Percentiles rank a stretch among this genome's conserved stretches.
Evolutionary conservation across 495 filamentous ascomycete genomes (phyloP).

Genomic region (Podospora conica): DNA sequence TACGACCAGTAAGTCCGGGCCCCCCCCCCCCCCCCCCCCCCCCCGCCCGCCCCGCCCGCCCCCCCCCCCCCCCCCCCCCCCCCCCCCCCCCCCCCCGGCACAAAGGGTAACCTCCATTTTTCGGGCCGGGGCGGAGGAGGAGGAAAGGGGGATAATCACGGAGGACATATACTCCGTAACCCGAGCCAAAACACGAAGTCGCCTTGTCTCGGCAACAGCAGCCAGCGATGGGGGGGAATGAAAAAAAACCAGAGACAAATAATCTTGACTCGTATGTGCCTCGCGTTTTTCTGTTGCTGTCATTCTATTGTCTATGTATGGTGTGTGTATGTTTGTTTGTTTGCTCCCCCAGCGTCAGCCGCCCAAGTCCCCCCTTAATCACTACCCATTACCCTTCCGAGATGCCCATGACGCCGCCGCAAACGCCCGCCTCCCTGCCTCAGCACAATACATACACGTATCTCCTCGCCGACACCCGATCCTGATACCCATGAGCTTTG

Average conservation of each 20-base stretch:
- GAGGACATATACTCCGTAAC: background rate
- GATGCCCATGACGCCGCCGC: background rate
- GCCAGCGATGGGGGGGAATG: background rate
- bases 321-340: background rate
- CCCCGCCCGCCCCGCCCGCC: too few relatives aligned
- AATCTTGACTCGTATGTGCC: background rate
- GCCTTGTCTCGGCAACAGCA: background rate
- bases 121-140: background rate
- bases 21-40: too few relatives aligned
- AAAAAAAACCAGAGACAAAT: background rate
- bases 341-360: too few relatives aligned
- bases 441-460: background rate
- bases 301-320: background rate
- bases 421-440: background rate
- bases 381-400: background rate
- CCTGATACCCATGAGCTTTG: background rate
- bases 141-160: background rate
- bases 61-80: too few relatives aligned
- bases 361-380: background rate
- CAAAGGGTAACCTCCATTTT: too few relatives aligned
- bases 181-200: background rate
- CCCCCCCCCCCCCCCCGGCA: too few relatives aligned
- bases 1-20: too few relatives aligned
- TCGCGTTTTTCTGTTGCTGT: background rate
- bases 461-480: background rate